Percentiles rank a stretch among this genome's conserved stretches.
These are phyloP conservation scores for Phytophthora crassamura DNA, from an alignment of 352 stramenopile species.

Conservation along the genomic window DNA sequence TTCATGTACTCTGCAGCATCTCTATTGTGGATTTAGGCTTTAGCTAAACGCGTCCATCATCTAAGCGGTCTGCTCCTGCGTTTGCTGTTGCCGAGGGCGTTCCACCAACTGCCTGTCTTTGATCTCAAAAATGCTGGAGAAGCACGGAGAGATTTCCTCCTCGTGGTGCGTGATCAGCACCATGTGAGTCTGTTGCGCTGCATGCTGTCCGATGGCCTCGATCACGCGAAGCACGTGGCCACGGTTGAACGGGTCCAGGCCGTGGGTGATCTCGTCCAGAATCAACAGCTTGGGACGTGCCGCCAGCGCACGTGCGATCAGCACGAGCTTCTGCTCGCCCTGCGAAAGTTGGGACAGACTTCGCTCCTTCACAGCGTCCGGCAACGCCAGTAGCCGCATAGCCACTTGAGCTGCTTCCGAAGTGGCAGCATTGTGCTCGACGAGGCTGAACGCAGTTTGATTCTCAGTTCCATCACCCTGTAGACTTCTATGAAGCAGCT, in stretches of 20 bases:
- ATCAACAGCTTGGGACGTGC: conserved; percentile 81
- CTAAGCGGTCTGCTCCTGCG: conserved; percentile 29
- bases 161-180: conserved; percentile 94
- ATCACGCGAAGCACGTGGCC: conserved; percentile 78
- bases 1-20: background rate
- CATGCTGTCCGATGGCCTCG: conserved; percentile 71
- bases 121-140: conserved; percentile 86
- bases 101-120: conserved; percentile 65
- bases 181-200: conserved; percentile 55
- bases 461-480: conserved; percentile 21
- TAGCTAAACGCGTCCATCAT: background rate
- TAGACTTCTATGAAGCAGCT: conserved; percentile 61
- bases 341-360: conserved; percentile 86
- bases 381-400: conserved; percentile 46
- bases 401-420: conserved; percentile 41
- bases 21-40: background rate
- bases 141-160: conserved; percentile 88
- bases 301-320: conserved; percentile 87
- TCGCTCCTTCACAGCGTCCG: conserved; percentile 39
- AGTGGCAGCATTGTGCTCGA: conserved; percentile 51
- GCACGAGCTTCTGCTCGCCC: conserved; percentile 92
- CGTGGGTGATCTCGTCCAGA: conserved; percentile 93
- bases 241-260: conserved; percentile 88
- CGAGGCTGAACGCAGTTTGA: conserved; percentile 43
- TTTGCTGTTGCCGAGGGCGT: conserved; percentile 20